A percentile compares a stretch with the other conserved stretches of the same genome.
Evolutionary conservation across 1,139 yeast species (phyloP).

Genomic region (Hansenula lynferdii): DNA sequence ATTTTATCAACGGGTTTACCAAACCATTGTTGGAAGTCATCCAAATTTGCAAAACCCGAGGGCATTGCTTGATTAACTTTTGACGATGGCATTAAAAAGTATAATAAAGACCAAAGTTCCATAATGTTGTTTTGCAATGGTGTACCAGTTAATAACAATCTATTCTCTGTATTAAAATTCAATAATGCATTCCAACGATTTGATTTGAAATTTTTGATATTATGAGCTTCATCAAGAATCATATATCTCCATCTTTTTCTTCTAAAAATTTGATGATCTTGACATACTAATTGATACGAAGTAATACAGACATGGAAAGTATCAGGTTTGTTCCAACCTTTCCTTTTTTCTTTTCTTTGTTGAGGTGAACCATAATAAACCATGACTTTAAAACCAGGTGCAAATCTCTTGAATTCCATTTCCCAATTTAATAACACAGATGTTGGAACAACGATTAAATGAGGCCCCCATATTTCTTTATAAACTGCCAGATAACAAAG

Average conservation of each 20-base stretch:
- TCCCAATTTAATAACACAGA: conserved; percentile 99
- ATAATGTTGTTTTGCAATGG: conserved; percentile 90
- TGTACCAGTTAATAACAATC: conserved; percentile 90
- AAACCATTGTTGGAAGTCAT: conserved; percentile 97
- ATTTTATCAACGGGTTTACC: conserved; percentile 94
- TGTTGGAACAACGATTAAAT: conserved; percentile 93
- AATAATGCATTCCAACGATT: conserved; percentile 96
- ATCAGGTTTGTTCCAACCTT: conserved; percentile 97
- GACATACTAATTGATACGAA: conserved; percentile 92
- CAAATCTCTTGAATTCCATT: conserved; percentile 97
- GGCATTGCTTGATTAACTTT: conserved; percentile 70
- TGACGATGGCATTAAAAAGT: conserved; percentile 92
- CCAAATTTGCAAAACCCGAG: conserved; percentile 93
- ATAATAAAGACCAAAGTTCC: conserved; percentile 90
- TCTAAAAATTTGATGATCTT: conserved; percentile 91
- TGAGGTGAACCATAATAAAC: conserved; percentile 98
- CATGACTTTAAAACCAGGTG: conserved; percentile 94
- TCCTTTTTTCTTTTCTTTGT: conserved; percentile 91
- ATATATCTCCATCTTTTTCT: conserved; percentile 93
- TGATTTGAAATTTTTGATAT: conserved; percentile 92
- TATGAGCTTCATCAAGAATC: conserved; percentile 98
- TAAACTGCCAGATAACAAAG: conserved; percentile 88
- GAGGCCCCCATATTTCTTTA: conserved; percentile 97
- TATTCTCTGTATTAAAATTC: conserved; percentile 87
- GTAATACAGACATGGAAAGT: conserved; percentile 97